Evolutionary conservation across 1,139 yeast species (phyloP).

Genomic region (Candida anutae): DNA sequence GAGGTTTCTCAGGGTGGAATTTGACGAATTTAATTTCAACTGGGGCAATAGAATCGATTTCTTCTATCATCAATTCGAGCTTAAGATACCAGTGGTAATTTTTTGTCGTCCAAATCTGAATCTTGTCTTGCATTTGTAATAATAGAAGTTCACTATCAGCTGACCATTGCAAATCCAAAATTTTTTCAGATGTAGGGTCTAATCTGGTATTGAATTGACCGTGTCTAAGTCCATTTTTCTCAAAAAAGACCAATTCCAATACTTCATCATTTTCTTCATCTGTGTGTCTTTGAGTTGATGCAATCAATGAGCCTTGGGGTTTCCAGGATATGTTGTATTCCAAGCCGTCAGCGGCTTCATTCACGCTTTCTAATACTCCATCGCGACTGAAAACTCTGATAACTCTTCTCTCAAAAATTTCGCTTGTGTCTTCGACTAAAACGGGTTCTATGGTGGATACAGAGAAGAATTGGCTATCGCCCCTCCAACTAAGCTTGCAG

Average conservation of each 20-base stretch:
- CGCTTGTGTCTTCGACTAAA: slow-evolving; percentile 32
- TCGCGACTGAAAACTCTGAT: slow-evolving; percentile 77
- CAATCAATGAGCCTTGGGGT: slow-evolving; percentile 84
- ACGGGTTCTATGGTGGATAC: slow-evolving; percentile 56
- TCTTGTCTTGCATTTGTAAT: slow-evolving; percentile 47
- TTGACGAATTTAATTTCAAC: slow-evolving; percentile 42
- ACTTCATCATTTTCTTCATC: slow-evolving; percentile 44
- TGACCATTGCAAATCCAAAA: slow-evolving; percentile 70
- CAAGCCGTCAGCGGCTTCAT: slow-evolving; percentile 84
- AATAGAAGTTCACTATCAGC: slow-evolving; percentile 75
- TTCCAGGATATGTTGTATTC: slow-evolving; percentile 77
- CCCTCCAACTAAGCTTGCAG: slow-evolving; percentile 77
- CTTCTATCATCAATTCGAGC: slow-evolving; percentile 50
- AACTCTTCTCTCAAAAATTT: slow-evolving; percentile 55
- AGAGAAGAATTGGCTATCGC: slow-evolving; percentile 83
- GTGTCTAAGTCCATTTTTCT: slow-evolving; percentile 87
- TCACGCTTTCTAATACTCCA: slow-evolving; percentile 72
- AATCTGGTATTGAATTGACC: slow-evolving; percentile 75
- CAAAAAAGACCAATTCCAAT: slow-evolving; percentile 69
- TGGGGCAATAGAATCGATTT: slow-evolving; percentile 12
- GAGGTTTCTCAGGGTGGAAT: slow-evolving; percentile 90
- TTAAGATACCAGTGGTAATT: slow-evolving; percentile 96
- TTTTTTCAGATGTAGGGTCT: slow-evolving; percentile 34
- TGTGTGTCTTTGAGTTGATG: slow-evolving; percentile 61
- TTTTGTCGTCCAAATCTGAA: slow-evolving; percentile 86